Evolutionary conservation across 148 eudicot genomes (phyloP).

Genomic region (Gaultheria prostrata): DNA sequence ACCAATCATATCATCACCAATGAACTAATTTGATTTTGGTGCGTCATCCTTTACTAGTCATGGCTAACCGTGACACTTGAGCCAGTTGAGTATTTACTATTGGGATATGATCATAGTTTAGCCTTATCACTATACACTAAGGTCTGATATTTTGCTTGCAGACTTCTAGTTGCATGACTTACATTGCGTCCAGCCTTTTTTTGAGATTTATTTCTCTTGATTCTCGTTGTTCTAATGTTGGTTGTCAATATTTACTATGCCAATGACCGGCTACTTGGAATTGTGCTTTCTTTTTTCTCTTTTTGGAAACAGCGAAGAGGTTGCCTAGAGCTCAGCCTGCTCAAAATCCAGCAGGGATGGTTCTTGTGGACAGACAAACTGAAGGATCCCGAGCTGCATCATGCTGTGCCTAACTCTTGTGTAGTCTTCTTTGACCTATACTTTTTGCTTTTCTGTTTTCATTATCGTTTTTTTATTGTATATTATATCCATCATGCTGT

Average conservation of each 20-base stretch:
- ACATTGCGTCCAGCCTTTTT: neutral
- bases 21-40: neutral
- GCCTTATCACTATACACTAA: neutral
- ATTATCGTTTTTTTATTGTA: neutral
- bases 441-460: neutral
- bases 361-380: slow-evolving; percentile 74
- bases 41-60: too few relatives aligned
- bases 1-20: neutral
- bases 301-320: slow-evolving; percentile 52
- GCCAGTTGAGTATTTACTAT: neutral
- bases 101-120: neutral
- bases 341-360: slow-evolving; percentile 93
- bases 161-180: neutral
- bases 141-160: too few relatives aligned
- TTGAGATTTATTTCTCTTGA: too few relatives aligned
- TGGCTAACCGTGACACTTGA: too few relatives aligned
- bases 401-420: slow-evolving; percentile 62
- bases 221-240: too few relatives aligned
- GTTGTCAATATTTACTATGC: slow-evolving; percentile 13
- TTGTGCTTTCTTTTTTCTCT: neutral
- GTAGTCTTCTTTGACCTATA: neutral
- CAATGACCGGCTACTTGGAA: neutral
- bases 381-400: slow-evolving; percentile 65
- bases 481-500: neutral
- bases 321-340: slow-evolving; percentile 87